Evolutionary conservation across 257 asterid species (phyloP), one percentile per base, ranked within the genome.

Genomic region (Solanum raphanifolium): DNA sequence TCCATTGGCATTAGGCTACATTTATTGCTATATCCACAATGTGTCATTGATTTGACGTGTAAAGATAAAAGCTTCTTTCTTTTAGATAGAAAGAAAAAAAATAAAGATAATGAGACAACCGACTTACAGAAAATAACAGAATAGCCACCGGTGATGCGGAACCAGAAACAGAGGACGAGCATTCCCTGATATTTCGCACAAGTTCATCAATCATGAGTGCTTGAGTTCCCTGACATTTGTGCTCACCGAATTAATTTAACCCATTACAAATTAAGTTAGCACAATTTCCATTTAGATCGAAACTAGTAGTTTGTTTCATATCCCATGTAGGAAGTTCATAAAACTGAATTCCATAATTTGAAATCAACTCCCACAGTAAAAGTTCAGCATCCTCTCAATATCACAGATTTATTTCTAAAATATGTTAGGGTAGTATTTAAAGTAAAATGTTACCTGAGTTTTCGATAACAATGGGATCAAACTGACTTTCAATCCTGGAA

Each of bases 91-190:
- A 75, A 75, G 36, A 66, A 9, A 6, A 43, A 55, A 65, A 58
- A 69, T 35, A 31, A 72, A 73, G 60, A 34, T 20, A 52, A 58
- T 68, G 52, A 43, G 58, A 43, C 48, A 38, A 39, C 9, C 25
- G 74, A 90, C 98, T 92, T 90, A 95, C 97, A 81, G 93, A 86
- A 90, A 92, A 94, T 89, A 96, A 84, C 87, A 96, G 89, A 86
- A 96, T 92, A 85, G 95, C 95, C 88, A 92, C 90, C 83, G 98
- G 99, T 86, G 95, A 90, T 71, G 90, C 39, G 34, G 91, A 88
- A 91, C 90, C 93, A 27, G 98, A 93, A 88, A 88, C 92, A 87
- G 89, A 87, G 81, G 94, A 92, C 84, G 98, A 72, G 86, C 79
- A 92, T 83, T 90, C 91, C 90, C 92, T 91, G 87, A 96, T 92